Evolutionary conservation across 306 rosid genomes (phyloP).

Genomic region (Ammopiptanthus mongolicus): DNA sequence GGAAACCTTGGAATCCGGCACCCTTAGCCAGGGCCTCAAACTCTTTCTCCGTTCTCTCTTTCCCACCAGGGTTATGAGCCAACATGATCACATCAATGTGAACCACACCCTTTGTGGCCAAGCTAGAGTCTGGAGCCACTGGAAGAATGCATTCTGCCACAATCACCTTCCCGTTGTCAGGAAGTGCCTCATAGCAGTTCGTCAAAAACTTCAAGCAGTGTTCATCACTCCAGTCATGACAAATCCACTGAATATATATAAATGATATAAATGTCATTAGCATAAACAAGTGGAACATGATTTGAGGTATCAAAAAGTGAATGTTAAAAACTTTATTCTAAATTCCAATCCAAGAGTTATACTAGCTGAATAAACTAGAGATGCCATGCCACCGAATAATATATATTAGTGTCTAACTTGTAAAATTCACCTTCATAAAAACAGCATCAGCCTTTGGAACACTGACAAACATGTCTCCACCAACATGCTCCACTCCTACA

Average conservation of each 20-base stretch:
- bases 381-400: not conserved
- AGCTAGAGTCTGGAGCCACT: slow-evolving; percentile 70
- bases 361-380: not conserved
- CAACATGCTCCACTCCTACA: slow-evolving; percentile 88
- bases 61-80: slow-evolving; percentile 90
- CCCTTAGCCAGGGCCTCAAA: slow-evolving; percentile 68
- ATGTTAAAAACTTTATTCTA: not conserved
- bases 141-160: slow-evolving; percentile 91
- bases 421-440: slow-evolving; percentile 76
- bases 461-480: slow-evolving; percentile 91
- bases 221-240: slow-evolving; percentile 95
- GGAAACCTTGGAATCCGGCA: slow-evolving; percentile 73
- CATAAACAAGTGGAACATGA: not conserved
- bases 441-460: slow-evolving; percentile 85
- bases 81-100: slow-evolving; percentile 82
- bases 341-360: not conserved
- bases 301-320: not conserved
- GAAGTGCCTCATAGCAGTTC: slow-evolving; percentile 76
- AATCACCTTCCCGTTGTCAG: slow-evolving; percentile 80
- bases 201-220: slow-evolving; percentile 77
- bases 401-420: not conserved
- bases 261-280: not conserved
- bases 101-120: slow-evolving; percentile 69
- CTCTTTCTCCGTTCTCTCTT: slow-evolving; percentile 83
- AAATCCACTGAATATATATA: slow-evolving; percentile 52